These are phyloP conservation scores for Blastobotrys peoriensis DNA, from an alignment of 805 yeast species.

Conservation along the genomic window DNA sequence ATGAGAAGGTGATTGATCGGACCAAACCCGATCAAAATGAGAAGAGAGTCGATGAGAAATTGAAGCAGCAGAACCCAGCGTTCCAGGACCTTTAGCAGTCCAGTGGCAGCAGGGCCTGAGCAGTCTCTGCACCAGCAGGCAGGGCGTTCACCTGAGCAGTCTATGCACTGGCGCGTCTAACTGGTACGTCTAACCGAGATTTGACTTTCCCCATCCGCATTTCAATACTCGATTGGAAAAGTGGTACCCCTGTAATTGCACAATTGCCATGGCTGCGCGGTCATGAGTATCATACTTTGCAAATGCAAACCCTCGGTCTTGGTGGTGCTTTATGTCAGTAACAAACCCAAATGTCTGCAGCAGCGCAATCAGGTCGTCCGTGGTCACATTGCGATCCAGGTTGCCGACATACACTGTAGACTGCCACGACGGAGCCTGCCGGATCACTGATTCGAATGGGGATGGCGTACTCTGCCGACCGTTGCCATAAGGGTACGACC, in stretches of 20 bases:
- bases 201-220: conserved; percentile 80
- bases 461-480: conserved; percentile 1
- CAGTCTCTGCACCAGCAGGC: too few species aligned
- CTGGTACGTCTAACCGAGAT: neutral
- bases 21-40: conserved; percentile 17
- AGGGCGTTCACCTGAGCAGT: too few species aligned
- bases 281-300: conserved; percentile 84
- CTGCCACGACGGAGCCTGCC: conserved; percentile 78
- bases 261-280: conserved; percentile 82
- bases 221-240: conserved; percentile 73
- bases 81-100: too few species aligned
- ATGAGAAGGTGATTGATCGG: conserved; percentile 19
- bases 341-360: conserved; percentile 77
- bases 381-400: conserved; percentile 69
- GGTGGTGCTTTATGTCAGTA: conserved; percentile 71
- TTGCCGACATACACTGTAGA: conserved; percentile 86
- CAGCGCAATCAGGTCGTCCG: conserved; percentile 65
- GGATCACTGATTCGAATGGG: conserved; percentile 63
- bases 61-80: neutral
- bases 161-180: too few species aligned
- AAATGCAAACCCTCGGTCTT: conserved; percentile 83
- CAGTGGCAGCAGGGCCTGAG: too few species aligned
- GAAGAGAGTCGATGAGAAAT: neutral
- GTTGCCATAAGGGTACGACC: neutral
- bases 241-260: conserved; percentile 57